A percentile compares a stretch with the other conserved stretches of the same genome.
phyloP scores from a whole-genome alignment of 768 basidiomycete species.

The Tylopilus felleus region DNA sequence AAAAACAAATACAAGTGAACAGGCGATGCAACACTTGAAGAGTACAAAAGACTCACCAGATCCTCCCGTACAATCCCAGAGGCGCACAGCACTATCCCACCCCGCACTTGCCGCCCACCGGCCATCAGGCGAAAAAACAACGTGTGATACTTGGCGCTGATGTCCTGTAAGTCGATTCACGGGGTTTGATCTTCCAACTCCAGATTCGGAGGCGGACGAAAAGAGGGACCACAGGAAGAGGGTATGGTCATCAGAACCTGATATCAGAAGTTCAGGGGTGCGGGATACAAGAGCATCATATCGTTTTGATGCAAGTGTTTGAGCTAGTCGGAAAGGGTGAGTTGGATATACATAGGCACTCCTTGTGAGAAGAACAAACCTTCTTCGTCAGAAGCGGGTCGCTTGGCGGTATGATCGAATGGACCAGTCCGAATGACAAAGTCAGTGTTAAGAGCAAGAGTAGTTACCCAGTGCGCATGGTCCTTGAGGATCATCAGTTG shows the following conservation, averaged over 20 bases:
- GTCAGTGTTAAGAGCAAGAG: slow-evolving; percentile 91
- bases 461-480: slow-evolving; percentile 99
- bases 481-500: slow-evolving; percentile 84
- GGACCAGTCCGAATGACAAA: slow-evolving; percentile 94
- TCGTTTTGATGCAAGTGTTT: slow-evolving; percentile 69
- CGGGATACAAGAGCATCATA: slow-evolving; percentile 67
- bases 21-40: background rate
- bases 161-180: slow-evolving; percentile 85
- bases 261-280: slow-evolving; percentile 81
- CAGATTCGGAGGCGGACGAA: slow-evolving; percentile 37
- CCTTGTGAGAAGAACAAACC: slow-evolving; percentile 43
- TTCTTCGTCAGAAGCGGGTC: slow-evolving; percentile 76
- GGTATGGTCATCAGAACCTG: slow-evolving; percentile 97
- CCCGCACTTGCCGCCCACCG: slow-evolving; percentile 88
- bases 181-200: slow-evolving; percentile 58
- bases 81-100: slow-evolving; percentile 85
- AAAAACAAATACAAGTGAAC: background rate
- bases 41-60: slow-evolving; percentile 34
- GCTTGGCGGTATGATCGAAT: slow-evolving; percentile 84
- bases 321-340: slow-evolving; percentile 45
- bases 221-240: slow-evolving; percentile 94
- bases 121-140: slow-evolving; percentile 93
- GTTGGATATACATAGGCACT: background rate
- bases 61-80: slow-evolving; percentile 76
- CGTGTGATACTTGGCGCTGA: slow-evolving; percentile 91